Base-by-base conservation (phyloP, 2,329 filamentous ascomycete genomes). In the Capronia americana region DNA sequence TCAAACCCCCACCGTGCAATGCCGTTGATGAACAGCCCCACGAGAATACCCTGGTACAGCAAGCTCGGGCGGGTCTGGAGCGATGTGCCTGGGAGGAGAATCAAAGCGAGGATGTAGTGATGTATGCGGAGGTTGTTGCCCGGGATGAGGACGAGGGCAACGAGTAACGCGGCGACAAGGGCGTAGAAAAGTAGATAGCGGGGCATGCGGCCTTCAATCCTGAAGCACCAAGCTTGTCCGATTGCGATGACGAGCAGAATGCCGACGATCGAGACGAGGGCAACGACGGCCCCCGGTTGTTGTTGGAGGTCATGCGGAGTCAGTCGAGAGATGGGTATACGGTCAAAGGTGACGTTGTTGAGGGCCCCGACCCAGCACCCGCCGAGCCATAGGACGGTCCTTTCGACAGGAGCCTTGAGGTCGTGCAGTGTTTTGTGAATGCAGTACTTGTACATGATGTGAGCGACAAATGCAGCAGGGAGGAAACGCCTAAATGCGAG, bases 1-100 rank as follows among this genome's bases (percentile, higher is more conserved):
- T 84, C 86, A 72, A 87, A 88, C 2, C 86, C 86, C 86, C 86
- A 88, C n/a, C 86, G 79, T 2, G 86, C 86, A 60, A 87, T 83
- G 32, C 86, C 86, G 72, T 88, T 88, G 77, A 88, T 84, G 76
- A 88, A 88, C 0, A 88, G 77, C 0, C 86, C 87, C 11, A 88
- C 75, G 0, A 88, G 79, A 5, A 88, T 78, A n/a, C 86, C 86
- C 72, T 88, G 86, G 73, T 87, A 88, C 5, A 88, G 71, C 3
- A 88, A 78, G 57, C 81, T 83, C 0, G 85, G 86, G 1, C 87
- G 79, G 20, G 85, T 88, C 69, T 88, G 86, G 70, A 88, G 80
- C 0, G 81, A 79, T 2, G 86, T 88, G 0, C 87, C 87, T 0
- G 86, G 84, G 0, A 88, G 77, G 2, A 88, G 79, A 2, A 88